phyloP scores from a whole-genome alignment of 2,329 filamentous ascomycete genomes.

The Whalleya microplaca region DNA sequence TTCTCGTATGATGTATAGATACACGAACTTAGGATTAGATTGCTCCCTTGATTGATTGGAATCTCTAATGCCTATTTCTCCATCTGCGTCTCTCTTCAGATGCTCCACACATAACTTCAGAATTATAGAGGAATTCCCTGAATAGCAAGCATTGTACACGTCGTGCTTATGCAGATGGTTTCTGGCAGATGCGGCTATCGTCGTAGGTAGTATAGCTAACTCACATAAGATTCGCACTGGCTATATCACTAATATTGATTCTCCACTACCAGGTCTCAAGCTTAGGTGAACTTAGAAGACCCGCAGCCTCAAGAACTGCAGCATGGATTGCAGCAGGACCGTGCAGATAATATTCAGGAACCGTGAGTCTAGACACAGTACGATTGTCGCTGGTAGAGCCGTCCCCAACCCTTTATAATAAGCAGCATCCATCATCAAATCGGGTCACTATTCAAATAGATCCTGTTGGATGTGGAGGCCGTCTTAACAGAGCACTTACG shows the following conservation, averaged over 20 bases:
- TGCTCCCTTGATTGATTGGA: background rate
- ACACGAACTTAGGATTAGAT: background rate
- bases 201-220: background rate
- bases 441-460: background rate
- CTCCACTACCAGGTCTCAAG: slow-evolving; percentile 8
- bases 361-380: background rate
- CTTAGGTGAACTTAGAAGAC: slow-evolving; percentile 2
- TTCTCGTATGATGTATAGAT: background rate
- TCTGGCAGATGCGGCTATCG: slow-evolving; percentile 6
- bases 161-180: background rate
- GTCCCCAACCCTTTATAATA: background rate
- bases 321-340: slow-evolving; percentile 5
- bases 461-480: background rate
- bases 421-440: background rate
- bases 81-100: background rate
- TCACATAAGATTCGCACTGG: slow-evolving; percentile 4
- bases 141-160: background rate
- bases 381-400: background rate
- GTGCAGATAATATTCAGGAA: background rate
- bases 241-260: slow-evolving; percentile 4
- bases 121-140: background rate
- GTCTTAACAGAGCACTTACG: background rate
- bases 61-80: background rate
- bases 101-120: background rate
- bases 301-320: slow-evolving; percentile 6